Evolutionary conservation across 1,139 yeast genomes (phyloP).

Genomic region (Suhomyces anneliseae): DNA sequence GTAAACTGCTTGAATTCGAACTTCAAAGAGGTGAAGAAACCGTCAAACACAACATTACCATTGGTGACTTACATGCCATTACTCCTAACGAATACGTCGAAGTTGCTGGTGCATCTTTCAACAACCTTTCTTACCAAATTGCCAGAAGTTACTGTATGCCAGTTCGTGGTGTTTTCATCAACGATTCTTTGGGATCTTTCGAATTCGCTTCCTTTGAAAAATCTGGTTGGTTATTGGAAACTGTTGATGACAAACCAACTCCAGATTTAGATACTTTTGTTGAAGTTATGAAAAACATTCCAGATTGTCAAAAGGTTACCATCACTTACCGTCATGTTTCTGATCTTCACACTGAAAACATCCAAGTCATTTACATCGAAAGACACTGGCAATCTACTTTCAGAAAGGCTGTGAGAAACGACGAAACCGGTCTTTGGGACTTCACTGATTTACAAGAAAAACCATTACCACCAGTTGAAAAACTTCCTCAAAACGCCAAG

Average conservation of each 20-base stretch:
- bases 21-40: conserved; percentile 75
- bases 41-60: conserved; percentile 48
- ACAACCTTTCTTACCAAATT: conserved; percentile 81
- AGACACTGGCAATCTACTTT: conserved; percentile 83
- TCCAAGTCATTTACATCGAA: conserved; percentile 67
- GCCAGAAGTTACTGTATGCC: conserved; percentile 86
- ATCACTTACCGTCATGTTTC: conserved; percentile 75
- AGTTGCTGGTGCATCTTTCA: conserved; percentile 85
- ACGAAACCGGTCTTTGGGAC: conserved; percentile 86
- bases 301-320: conserved; percentile 74
- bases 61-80: conserved; percentile 77
- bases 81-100: conserved; percentile 82
- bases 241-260: conserved; percentile 73
- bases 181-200: conserved; percentile 79
- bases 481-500: conserved; percentile 60
- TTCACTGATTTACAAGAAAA: conserved; percentile 64
- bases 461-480: conserved; percentile 52
- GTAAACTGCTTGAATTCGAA: conserved; percentile 53
- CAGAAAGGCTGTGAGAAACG: conserved; percentile 74
- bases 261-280: conserved; percentile 73
- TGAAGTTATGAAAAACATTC: conserved; percentile 73
- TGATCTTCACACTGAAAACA: conserved; percentile 73
- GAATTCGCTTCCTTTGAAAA: conserved; percentile 59
- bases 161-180: conserved; percentile 77
- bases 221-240: conserved; percentile 71